Percentiles rank a stretch among this genome's conserved stretches.
These are phyloP conservation scores for Neurospora cerealis DNA, from an alignment of 495 filamentous ascomycete genomes.

Conservation along the genomic window DNA sequence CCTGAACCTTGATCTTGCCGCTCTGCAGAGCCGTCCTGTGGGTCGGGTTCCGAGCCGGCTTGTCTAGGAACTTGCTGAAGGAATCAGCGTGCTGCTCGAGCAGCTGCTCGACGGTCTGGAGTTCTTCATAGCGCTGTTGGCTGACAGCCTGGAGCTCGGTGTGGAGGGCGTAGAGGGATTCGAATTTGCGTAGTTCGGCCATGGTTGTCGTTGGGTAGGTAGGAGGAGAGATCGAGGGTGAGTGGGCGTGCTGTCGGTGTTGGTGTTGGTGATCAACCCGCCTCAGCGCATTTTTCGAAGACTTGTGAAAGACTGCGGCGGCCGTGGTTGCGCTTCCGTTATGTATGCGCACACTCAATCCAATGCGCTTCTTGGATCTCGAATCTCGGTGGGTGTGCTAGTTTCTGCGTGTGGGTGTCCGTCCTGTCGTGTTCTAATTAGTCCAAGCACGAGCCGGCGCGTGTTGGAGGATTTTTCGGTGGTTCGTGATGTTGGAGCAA, in stretches of 20 bases:
- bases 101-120: conserved; percentile 54
- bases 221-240: conserved; percentile 6
- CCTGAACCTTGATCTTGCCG: conserved; percentile 56
- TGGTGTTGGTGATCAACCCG: background rate
- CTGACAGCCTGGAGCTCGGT: conserved; percentile 63
- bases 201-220: conserved; percentile 34
- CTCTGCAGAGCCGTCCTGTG: conserved; percentile 47
- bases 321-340: background rate
- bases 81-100: conserved; percentile 59
- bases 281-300: conserved; percentile 12
- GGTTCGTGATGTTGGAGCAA: background rate
- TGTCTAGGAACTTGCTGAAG: conserved; percentile 70
- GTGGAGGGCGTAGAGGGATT: conserved; percentile 64
- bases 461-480: background rate
- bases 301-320: background rate
- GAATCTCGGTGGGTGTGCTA: background rate
- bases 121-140: conserved; percentile 48
- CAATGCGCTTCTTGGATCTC: background rate
- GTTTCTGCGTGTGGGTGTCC: background rate
- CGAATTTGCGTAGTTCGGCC: conserved; percentile 55
- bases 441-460: background rate
- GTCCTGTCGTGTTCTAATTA: background rate
- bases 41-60: conserved; percentile 56
- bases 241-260: background rate
- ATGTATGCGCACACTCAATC: background rate